A percentile compares a stretch with the other conserved stretches of the same genome.
These are phyloP conservation scores for Tuber melanosporum DNA, from an alignment of 495 filamentous ascomycete species.

Conservation along the genomic window DNA sequence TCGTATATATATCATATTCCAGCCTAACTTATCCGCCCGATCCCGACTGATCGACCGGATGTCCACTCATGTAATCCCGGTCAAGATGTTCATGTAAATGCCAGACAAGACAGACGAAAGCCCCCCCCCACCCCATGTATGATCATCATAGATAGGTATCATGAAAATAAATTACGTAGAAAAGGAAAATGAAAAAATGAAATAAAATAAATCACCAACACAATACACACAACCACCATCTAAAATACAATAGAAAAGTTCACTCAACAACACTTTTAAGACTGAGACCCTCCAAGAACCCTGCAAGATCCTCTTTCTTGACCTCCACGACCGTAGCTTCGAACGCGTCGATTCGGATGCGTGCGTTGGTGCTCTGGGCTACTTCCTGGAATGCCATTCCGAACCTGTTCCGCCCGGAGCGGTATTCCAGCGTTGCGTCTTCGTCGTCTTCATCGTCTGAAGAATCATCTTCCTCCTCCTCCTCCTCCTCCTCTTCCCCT, in stretches of 20 bases:
- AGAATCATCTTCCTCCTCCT: conserved; percentile 53
- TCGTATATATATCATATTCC: not conserved
- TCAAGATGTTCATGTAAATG: not conserved
- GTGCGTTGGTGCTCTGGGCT: conserved; percentile 78
- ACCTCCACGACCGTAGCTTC: conserved; percentile 97
- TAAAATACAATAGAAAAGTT: not conserved
- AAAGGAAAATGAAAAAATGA: not conserved
- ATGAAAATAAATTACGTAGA: not conserved
- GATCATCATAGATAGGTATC: not conserved
- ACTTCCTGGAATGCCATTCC: conserved; percentile 95
- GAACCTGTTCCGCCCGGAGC: conserved; percentile 75
- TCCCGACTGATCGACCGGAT: not conserved
- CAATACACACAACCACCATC: not conserved
- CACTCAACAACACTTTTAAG: conserved; percentile 85
- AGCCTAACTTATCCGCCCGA: not conserved
- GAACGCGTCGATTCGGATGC: conserved; percentile 91
- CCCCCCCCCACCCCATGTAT: not conserved
- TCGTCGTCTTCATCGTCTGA: conserved; percentile 54
- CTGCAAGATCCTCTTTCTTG: conserved; percentile 84
- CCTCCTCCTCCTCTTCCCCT: conserved; percentile 52
- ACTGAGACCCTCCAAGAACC: conserved; percentile 85
- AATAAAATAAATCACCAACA: not conserved
- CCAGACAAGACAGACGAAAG: not conserved
- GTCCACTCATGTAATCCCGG: not conserved
- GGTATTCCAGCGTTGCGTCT: conserved; percentile 55